Percentiles rank a stretch among this genome's conserved stretches.
Evolutionary conservation across 164 flowering plant genomes (phyloP).

Genomic region (Nymphaea colorata): DNA sequence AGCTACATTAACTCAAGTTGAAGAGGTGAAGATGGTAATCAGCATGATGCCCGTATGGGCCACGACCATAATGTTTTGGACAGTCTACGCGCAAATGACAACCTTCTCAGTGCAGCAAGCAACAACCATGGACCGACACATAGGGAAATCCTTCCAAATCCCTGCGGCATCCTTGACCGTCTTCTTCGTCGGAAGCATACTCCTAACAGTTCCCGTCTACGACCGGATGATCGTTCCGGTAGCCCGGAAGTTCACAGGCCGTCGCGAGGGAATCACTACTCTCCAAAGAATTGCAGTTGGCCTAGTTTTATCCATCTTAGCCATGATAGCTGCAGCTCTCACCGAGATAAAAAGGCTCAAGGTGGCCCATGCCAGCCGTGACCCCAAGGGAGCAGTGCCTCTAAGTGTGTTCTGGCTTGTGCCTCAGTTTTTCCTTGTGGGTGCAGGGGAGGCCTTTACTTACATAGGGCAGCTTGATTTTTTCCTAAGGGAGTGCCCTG

Average conservation of each 20-base stretch:
- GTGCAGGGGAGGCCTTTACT: constrained; percentile 68
- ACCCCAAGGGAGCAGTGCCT: constrained; percentile 31
- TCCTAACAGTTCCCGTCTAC: constrained; percentile 63
- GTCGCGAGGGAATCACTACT: constrained; percentile 59
- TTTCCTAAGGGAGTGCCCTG: constrained; percentile 72
- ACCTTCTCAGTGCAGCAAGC: constrained; percentile 88
- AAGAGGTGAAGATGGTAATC: constrained; percentile 29
- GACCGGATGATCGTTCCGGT: constrained; percentile 47
- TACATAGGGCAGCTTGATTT: constrained; percentile 81
- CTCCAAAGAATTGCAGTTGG: constrained; percentile 66
- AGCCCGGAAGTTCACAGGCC: constrained; percentile 12
- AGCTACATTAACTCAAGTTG: constrained; percentile 35
- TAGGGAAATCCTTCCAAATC: constrained; percentile 50
- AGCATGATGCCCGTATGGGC: constrained; percentile 75
- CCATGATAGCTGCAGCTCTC: constrained; percentile 64
- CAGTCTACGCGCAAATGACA: constrained; percentile 76
- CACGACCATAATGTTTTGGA: constrained; percentile 82
- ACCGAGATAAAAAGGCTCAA: constrained; percentile 44
- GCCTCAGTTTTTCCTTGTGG: constrained; percentile 70
- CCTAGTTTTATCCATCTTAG: constrained; percentile 40
- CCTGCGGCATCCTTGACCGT: constrained; percentile 70
- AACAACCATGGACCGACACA: constrained; percentile 65
- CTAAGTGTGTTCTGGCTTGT: constrained; percentile 59
- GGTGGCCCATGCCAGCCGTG: constrained; percentile 16
- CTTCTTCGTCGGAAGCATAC: constrained; percentile 74